Evolutionary conservation across 371 early-diverging fungal genomes (phyloP), one percentile per base, ranked within the genome.

Genomic region (Mucor racemosus): DNA sequence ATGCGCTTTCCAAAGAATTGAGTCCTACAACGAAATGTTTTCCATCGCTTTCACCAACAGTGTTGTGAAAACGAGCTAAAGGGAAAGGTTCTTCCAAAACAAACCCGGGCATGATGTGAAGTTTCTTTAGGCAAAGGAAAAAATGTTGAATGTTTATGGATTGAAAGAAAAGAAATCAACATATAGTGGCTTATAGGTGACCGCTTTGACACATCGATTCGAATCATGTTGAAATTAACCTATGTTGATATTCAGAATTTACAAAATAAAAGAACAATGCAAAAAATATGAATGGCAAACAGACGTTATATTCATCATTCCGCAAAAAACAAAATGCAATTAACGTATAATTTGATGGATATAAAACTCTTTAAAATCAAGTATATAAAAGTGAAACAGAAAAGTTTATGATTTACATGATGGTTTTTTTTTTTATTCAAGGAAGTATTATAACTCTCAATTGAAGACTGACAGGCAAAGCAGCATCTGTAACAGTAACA

Each of bases 401-500:
- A 5, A 0, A 38, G 9, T 38, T 7, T 5, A 38, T 38, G 38
- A 7, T 11, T 38, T 38, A 38, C 4, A 7, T 17, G 13, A 40
- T 14, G 5, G 14, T 26, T 26, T 36, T 9, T 1, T 50, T 21
- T 17, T 50, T 50, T 55, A 55, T 55, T 55, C 44, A 33, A 33
- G 41, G 33, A 60, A 38, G 54, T 38, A 66, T 44, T 7, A n/a
- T 69, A 3, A 82, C 67, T 46, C 68, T 70, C 7, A 87, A 55
- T 41, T 85, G 83, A 59, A 89, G 53, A 67, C 87, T 84, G 66
- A 87, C 84, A 26, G 94, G 92, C 53, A 95, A 77, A 10, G 84
- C 75, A 31, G 82, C 78, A 76, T 94, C 95, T 0, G 95, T 94
- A 10, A 95, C 86, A 5, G 88, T 86, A 21, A 94, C 73, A 57